Base-by-base conservation (phyloP, 2,329 filamentous ascomycete genomes). In the Arthroderma sp. region DNA sequence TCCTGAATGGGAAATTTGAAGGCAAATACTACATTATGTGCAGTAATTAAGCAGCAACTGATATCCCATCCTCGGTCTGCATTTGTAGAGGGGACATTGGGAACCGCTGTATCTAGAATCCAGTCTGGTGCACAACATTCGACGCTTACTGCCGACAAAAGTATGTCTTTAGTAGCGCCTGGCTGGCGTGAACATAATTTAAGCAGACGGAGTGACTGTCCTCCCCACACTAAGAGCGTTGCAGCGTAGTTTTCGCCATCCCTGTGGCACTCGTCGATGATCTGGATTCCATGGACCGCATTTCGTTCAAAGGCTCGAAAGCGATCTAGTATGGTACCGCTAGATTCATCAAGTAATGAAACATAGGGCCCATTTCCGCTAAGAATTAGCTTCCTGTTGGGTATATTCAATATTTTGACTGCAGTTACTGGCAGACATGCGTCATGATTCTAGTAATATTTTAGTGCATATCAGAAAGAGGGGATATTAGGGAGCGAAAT, bases 1-100 rank as follows among this genome's bases (percentile, higher is more conserved):
- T 9, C 41, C 2, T 61, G 57, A 15, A 69, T 28, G 23, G 58
- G 51, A 2, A 66, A 44, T 57, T 64, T 66, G 19, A 86, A 68
- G 31, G 76, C 76, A 5, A 88, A 70, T 4, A 94, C 76, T 54
- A 88, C 85, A 76, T 97, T 96, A 71, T 97, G 91, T 1, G 91
- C 89, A 1, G 90, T 95, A 15, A 94, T 77, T 9, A 93, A 70
- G 15, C 82, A 82, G 15, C 80, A 82, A 9, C 71, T 67, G 28
- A 66, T 66, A 1, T 64, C 59, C 28, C 71, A 66, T 5, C 64
- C 59, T n/a, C 59, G 49, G 1, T 61, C 49, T 31, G 61, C 56
- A 57, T 66, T 60, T 41, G 62, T 57, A 35, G 66, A 58, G 52
- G 43, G 68, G 67, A 4, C 69, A 35, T 60, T 60, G 64, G 80